Evolutionary conservation across 208 protist genomes (phyloP).

Genomic region (Trypanosoma platydactyli): DNA sequence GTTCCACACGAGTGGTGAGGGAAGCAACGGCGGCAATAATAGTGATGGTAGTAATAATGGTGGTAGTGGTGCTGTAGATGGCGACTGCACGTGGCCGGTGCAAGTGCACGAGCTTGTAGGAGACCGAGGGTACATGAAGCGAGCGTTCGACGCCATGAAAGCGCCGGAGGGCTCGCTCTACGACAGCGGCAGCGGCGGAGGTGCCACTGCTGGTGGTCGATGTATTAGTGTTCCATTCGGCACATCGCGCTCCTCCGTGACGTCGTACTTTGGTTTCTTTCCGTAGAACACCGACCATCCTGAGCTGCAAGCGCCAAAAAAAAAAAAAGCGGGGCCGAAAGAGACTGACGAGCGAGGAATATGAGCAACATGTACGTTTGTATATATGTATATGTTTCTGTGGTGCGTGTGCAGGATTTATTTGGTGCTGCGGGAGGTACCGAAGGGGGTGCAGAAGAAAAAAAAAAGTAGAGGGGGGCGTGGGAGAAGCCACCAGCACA

Average conservation of each 20-base stretch:
- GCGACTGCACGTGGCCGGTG: conserved; percentile 10
- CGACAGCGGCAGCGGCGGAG: neutral
- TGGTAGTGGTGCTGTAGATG: neutral
- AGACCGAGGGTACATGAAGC: conserved; percentile 51
- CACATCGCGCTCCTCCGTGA: conserved; percentile 17
- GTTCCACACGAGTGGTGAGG: conserved; percentile 34
- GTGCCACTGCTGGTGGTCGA: conserved; percentile 13
- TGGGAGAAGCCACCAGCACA: too few species aligned
- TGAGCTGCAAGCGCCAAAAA: neutral
- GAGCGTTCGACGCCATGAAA: conserved; percentile 67
- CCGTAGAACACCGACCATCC: conserved; percentile 1
- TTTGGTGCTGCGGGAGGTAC: neutral
- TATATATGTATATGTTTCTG: conserved; percentile 4
- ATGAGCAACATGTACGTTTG: conserved; percentile 9
- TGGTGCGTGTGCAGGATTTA: neutral
- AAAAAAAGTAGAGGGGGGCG: neutral
- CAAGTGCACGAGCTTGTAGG: conserved; percentile 44
- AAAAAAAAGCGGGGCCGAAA: neutral
- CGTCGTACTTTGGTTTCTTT: conserved; percentile 27
- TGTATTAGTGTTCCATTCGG: conserved; percentile 33
- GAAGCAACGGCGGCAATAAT: neutral
- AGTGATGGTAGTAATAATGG: neutral
- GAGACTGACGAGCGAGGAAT: neutral
- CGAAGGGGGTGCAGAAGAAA: neutral
- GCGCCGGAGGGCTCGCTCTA: conserved; percentile 38